A percentile compares a stretch with the other conserved stretches of the same genome.
phyloP scores from a whole-genome alignment of 768 basidiomycete species.

The Lentinula detonsa region DNA sequence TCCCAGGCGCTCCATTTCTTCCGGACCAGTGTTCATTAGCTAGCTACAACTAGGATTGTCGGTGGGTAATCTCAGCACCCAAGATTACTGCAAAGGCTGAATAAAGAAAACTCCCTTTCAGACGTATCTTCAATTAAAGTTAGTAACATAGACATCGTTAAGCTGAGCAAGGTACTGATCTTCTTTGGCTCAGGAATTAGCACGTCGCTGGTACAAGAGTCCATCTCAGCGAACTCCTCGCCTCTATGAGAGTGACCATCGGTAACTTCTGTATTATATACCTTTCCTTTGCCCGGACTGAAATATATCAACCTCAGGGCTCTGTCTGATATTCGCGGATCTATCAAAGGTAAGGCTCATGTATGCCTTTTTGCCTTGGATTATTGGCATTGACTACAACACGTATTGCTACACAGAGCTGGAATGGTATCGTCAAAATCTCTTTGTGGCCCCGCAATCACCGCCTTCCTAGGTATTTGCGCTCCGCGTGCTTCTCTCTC shows the following conservation, averaged over 20 bases:
- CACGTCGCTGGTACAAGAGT: constrained; percentile 64
- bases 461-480: background rate
- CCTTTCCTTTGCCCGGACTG: background rate
- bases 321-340: constrained; percentile 72
- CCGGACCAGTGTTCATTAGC: constrained; percentile 3
- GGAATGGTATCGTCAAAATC: constrained; percentile 69
- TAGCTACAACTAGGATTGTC: constrained; percentile 46
- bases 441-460: constrained; percentile 46
- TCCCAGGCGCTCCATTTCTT: background rate
- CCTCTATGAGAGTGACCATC: constrained; percentile 39
- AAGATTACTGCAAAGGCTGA: background rate
- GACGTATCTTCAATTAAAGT: constrained; percentile 86
- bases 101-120: constrained; percentile 18
- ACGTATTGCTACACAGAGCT: constrained; percentile 44
- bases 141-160: background rate
- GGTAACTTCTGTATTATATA: constrained; percentile 31
- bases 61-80: constrained; percentile 37
- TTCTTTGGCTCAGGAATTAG: constrained; percentile 49
- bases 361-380: background rate
- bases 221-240: constrained; percentile 10
- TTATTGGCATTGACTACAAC: background rate
- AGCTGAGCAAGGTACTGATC: background rate
- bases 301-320: constrained; percentile 43
- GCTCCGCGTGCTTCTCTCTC: background rate
- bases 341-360: constrained; percentile 53